Conservation (phyloP, 2,329 filamentous ascomycete species). For the Dactylellina drechsleri region DNA sequence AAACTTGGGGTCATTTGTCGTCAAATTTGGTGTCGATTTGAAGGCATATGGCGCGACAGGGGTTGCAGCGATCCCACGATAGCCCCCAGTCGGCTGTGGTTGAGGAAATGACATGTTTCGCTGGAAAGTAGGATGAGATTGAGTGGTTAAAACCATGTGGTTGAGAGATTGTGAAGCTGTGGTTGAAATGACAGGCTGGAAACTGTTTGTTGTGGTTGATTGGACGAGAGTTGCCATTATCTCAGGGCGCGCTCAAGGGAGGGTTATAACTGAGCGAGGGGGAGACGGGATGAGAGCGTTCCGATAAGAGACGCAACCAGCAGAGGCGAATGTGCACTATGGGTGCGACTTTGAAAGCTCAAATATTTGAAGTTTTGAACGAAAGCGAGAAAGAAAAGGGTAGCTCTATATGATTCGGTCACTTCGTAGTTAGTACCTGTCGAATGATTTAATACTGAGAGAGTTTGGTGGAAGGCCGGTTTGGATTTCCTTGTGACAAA, state of each 20-base stretch:
- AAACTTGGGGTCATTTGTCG: conserved; percentile 66
- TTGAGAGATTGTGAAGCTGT: conserved; percentile 75
- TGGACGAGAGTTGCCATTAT: conserved; percentile 85
- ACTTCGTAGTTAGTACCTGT: too few species aligned
- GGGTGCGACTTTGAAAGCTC: too few species aligned
- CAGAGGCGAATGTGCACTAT: too few species aligned
- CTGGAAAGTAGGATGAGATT: conserved; percentile 59
- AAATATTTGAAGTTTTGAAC: too few species aligned
- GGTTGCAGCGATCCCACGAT: conserved; percentile 65
- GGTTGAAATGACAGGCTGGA: conserved; percentile 76
- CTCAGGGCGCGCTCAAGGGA: not conserved
- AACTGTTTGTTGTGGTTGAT: conserved; percentile 66
- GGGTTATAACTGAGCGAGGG: not conserved
- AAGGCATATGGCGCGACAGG: conserved; percentile 82
- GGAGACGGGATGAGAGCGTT: not conserved
- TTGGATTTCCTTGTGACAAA: too few species aligned
- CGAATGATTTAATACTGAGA: too few species aligned
- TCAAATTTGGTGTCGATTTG: conserved; percentile 72
- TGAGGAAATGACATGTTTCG: conserved; percentile 63
- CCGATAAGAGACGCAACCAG: too few species aligned
- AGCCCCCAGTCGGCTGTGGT: conserved; percentile 67
- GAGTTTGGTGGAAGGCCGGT: too few species aligned
- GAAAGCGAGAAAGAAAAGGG: too few species aligned
- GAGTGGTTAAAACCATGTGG: conserved; percentile 69
- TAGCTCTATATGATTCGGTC: too few species aligned